Evolutionary conservation across 1,139 yeast species (phyloP).

Genomic region (Pichia sp.): DNA sequence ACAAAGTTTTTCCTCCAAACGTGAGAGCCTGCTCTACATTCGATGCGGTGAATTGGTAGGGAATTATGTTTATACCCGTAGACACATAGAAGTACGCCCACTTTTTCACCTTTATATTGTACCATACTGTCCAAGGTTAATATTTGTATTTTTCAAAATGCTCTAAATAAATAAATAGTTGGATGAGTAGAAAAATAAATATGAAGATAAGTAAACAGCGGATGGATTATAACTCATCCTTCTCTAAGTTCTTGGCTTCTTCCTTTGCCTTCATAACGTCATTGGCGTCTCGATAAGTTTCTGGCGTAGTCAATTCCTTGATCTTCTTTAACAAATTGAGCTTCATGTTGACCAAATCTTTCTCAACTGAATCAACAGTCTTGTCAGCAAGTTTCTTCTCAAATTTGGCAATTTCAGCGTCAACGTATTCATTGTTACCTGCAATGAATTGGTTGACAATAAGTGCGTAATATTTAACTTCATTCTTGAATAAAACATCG

Average conservation of each 20-base stretch:
- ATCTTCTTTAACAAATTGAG: slow-evolving; percentile 45
- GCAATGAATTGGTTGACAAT: slow-evolving; percentile 46
- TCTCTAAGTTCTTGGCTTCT: slow-evolving; percentile 4
- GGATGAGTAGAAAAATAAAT: not conserved
- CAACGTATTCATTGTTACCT: slow-evolving; percentile 46
- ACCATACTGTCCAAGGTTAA: too few relatives aligned
- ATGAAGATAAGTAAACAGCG: not conserved
- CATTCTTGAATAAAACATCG: slow-evolving; percentile 22
- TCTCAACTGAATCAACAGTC: slow-evolving; percentile 20
- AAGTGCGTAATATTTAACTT: slow-evolving; percentile 45
- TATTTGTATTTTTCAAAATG: too few relatives aligned
- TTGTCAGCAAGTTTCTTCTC: slow-evolving; percentile 37
- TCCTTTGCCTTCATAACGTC: slow-evolving; percentile 15
- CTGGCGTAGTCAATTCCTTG: slow-evolving; percentile 18
- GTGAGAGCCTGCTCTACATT: slow-evolving; percentile 60
- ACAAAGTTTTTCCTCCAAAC: slow-evolving; percentile 67
- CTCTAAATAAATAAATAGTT: not conserved
- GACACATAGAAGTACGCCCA: not conserved
- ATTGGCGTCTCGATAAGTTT: slow-evolving; percentile 20
- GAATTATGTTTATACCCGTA: not conserved
- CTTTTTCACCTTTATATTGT: too few relatives aligned
- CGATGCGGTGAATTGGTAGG: slow-evolving; percentile 52
- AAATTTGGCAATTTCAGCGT: slow-evolving; percentile 51
- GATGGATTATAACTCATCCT: slow-evolving; percentile 22
- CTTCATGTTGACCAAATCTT: slow-evolving; percentile 47